A percentile compares a stretch with the other conserved stretches of the same genome.
Conservation (phyloP, 768 basidiomycete genomes). For the Leucocoprinus birnbaumii region DNA sequence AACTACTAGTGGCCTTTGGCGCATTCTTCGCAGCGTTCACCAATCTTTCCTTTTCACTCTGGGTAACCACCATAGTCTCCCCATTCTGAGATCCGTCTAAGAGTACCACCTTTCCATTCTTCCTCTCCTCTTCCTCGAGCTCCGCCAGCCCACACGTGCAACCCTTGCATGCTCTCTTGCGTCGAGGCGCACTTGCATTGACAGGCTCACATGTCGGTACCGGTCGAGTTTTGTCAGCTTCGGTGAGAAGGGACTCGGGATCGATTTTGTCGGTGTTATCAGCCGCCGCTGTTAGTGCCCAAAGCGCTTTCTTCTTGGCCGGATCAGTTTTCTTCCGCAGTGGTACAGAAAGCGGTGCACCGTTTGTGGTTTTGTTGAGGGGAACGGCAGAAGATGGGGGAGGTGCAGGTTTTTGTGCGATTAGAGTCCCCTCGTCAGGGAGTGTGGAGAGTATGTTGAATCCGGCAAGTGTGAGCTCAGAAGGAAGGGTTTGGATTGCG, state of each 20-base stretch:
- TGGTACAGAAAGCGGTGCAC: slow-evolving; percentile 28
- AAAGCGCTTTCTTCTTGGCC: slow-evolving; percentile 84
- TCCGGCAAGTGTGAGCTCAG: slow-evolving; percentile 63
- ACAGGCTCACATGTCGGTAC: slow-evolving; percentile 74
- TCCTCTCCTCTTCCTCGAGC: slow-evolving; percentile 80
- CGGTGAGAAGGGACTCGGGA: slow-evolving; percentile 78
- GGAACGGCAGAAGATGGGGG: slow-evolving; percentile 36
- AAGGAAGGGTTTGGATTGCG: slow-evolving; percentile 40
- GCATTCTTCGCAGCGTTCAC: slow-evolving; percentile 64
- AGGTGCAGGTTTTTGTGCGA: slow-evolving; percentile 70
- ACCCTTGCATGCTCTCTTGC: slow-evolving; percentile 93
- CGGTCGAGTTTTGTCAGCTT: slow-evolving; percentile 78
- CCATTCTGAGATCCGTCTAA: slow-evolving; percentile 64
- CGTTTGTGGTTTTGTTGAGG: slow-evolving; percentile 27
- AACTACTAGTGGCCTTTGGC: slow-evolving; percentile 91
- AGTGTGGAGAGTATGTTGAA: slow-evolving; percentile 53
- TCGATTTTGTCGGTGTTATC: slow-evolving; percentile 76
- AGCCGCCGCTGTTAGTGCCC: slow-evolving; percentile 62
- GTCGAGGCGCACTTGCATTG: slow-evolving; percentile 46
- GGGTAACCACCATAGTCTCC: slow-evolving; percentile 51
- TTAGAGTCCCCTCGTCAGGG: slow-evolving; percentile 39
- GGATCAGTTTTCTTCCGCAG: slow-evolving; percentile 54
- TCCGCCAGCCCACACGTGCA: slow-evolving; percentile 97
- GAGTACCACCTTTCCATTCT: slow-evolving; percentile 58
- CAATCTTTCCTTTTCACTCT: slow-evolving; percentile 64